A percentile compares a stretch with the other conserved stretches of the same genome.
Evolutionary conservation across 129 eudicot genomes (phyloP).

Genomic region (Tagetes erecta): DNA sequence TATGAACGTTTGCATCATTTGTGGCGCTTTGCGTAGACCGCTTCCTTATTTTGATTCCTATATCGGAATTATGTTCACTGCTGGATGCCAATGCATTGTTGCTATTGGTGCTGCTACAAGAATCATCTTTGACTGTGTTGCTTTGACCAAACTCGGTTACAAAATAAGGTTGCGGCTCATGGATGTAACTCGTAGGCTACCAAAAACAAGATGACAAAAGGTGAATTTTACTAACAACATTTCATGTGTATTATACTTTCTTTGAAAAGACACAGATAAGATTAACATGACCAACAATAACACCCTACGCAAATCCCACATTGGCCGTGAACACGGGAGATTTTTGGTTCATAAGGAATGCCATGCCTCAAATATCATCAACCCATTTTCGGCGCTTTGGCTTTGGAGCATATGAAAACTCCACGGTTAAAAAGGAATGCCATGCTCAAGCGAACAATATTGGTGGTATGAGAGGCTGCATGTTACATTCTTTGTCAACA

Average conservation of each 20-base stretch:
- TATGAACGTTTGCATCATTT: not conserved
- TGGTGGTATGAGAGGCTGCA: no score
- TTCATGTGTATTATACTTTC: not conserved
- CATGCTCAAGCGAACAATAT: no score
- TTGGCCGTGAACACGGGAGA: no score
- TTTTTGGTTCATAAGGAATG: no score
- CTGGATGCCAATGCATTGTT: conserved; percentile 22
- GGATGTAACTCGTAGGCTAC: not conserved
- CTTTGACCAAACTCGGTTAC: conserved; percentile 12
- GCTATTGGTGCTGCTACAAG: conserved; percentile 27
- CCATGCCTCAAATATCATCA: no score
- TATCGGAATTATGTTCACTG: conserved; percentile 15
- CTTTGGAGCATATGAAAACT: no score
- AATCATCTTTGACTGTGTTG: conserved; percentile 25
- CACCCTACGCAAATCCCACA: no score
- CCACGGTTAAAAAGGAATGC: no score
- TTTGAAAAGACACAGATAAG: no score
- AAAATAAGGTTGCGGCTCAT: not conserved
- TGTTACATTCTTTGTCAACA: not conserved
- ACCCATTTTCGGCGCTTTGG: no score
- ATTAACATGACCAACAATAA: no score
- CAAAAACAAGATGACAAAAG: not conserved
- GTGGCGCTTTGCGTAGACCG: conserved; percentile 18
- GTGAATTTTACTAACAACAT: not conserved
- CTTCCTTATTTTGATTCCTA: conserved; percentile 43